Evolutionary conservation across 495 filamentous ascomycete genomes (phyloP).

Genomic region (Talaromyces liani): DNA sequence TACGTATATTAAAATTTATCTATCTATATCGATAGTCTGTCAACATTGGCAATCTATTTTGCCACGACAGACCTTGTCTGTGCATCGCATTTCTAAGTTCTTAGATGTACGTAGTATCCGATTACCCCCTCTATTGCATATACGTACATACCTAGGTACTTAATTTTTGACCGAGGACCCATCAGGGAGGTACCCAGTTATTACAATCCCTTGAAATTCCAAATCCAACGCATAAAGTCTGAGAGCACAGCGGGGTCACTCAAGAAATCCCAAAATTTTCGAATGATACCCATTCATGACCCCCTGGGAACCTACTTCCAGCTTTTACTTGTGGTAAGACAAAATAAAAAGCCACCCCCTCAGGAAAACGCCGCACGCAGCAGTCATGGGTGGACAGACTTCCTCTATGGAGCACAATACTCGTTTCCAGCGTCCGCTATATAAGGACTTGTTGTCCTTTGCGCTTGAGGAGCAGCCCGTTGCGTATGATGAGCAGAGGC

Average conservation of each 20-base stretch:
- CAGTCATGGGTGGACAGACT: not conserved
- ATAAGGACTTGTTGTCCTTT: constrained; percentile 37
- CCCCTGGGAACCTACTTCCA: not conserved
- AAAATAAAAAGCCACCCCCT: not conserved
- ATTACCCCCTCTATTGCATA: no score
- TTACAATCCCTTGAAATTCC: not conserved
- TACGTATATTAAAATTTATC: not conserved
- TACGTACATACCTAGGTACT: no score
- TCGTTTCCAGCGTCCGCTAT: constrained; percentile 12
- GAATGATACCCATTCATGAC: not conserved
- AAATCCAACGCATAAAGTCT: not conserved
- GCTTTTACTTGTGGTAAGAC: not conserved
- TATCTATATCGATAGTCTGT: no score
- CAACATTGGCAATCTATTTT: no score
- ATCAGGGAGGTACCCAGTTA: no score
- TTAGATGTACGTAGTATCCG: no score
- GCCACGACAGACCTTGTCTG: no score
- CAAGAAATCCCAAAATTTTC: no score
- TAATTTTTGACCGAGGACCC: no score
- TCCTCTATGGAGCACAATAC: not conserved
- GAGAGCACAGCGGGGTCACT: not conserved
- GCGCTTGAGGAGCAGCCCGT: constrained; percentile 26
- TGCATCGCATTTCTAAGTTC: no score
- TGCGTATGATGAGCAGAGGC: constrained; percentile 28
- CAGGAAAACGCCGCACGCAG: not conserved